Evolutionary conservation across 176 grass and related monocot species (phyloP).

Genomic region (Avena atlantica): DNA sequence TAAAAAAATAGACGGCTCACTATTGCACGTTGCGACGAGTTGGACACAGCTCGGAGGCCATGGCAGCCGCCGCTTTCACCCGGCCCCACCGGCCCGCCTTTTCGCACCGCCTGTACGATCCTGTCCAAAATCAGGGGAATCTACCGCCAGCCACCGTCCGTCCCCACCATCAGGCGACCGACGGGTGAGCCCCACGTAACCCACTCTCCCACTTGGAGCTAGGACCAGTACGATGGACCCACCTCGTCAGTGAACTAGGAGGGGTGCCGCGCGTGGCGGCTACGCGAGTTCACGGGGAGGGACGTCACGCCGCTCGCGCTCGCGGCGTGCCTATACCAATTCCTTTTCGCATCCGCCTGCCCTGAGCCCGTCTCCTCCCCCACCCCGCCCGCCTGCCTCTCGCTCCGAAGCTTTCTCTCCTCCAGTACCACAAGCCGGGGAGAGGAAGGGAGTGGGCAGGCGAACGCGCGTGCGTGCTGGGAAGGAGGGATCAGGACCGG

Average conservation of each 20-base stretch:
- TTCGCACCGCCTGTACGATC: background rate
- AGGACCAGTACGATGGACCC: background rate
- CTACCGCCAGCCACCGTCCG: background rate
- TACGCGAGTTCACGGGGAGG: slow-evolving; percentile 16
- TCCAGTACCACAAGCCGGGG: slow-evolving; percentile 5
- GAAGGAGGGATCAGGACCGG: slow-evolving; percentile 9
- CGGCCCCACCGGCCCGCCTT: background rate
- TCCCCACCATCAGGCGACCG: background rate
- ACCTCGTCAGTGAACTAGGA: background rate
- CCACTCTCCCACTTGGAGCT: background rate
- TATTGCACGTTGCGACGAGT: too few species aligned
- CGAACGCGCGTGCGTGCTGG: background rate
- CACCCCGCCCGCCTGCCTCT: background rate
- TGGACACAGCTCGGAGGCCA: background rate
- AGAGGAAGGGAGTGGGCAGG: background rate
- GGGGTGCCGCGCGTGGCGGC: background rate
- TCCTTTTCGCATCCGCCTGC: slow-evolving; percentile 5
- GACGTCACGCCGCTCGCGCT: slow-evolving; percentile 18
- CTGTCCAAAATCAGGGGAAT: background rate
- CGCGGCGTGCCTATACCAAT: background rate
- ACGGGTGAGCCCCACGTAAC: background rate
- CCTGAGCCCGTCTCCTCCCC: background rate
- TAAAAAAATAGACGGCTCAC: too few species aligned
- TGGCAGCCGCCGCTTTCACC: background rate
- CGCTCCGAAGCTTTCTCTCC: slow-evolving; percentile 43